Evolutionary conservation across 164 flowering plant species (phyloP).

Genomic region (Euptelea pleiosperma): DNA sequence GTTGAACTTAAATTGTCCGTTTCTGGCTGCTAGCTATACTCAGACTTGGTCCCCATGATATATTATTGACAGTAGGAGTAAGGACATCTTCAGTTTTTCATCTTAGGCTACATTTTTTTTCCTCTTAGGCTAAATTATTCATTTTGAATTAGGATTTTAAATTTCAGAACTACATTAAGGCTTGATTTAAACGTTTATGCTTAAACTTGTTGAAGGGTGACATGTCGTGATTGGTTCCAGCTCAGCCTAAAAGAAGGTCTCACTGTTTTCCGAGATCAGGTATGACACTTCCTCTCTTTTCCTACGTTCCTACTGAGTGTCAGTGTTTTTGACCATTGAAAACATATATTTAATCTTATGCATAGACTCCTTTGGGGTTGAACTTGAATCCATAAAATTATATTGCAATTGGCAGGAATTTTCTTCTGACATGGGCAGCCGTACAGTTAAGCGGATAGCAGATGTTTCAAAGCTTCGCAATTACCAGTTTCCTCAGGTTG

Average conservation of each 20-base stretch:
- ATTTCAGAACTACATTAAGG: too few relatives aligned
- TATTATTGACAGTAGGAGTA: too few relatives aligned
- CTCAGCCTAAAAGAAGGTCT: constrained; percentile 92
- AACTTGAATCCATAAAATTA: background rate
- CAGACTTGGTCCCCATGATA: too few relatives aligned
- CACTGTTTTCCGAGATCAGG: constrained; percentile 94
- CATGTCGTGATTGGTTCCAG: constrained; percentile 97
- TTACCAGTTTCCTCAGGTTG: constrained; percentile 87
- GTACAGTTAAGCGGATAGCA: constrained; percentile 78
- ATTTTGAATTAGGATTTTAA: too few relatives aligned
- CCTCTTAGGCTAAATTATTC: too few relatives aligned
- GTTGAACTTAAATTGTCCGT: too few relatives aligned
- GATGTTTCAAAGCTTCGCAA: constrained; percentile 83
- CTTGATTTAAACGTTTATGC: too few relatives aligned
- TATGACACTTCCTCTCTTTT: constrained; percentile 11
- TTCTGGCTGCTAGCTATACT: too few relatives aligned
- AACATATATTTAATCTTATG: background rate
- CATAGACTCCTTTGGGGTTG: background rate
- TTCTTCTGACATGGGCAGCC: constrained; percentile 91
- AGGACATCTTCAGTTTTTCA: too few relatives aligned
- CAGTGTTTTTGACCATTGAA: too few relatives aligned
- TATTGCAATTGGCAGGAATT: constrained; percentile 51
- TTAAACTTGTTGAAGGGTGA: constrained; percentile 65
- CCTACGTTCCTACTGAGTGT: too few relatives aligned
- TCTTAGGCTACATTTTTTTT: too few relatives aligned